Evolutionary conservation across 2,329 filamentous ascomycete species (phyloP).

Genomic region (Trichoderma atrobrunneum): DNA sequence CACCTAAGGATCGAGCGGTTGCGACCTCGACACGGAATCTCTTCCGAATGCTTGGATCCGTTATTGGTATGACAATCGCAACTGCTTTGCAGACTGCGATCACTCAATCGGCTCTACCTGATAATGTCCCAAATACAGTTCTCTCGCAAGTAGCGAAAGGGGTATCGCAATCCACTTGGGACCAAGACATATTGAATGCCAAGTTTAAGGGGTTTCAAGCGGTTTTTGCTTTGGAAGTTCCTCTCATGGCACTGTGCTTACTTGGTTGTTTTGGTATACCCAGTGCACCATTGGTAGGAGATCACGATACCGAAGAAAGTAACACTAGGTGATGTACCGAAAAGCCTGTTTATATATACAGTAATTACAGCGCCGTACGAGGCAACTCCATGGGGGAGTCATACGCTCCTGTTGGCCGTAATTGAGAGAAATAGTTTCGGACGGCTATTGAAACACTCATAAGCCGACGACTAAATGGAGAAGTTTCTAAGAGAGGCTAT

Average conservation of each 20-base stretch:
- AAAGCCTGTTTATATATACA: not conserved
- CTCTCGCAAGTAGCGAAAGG: not conserved
- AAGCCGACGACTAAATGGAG: no score
- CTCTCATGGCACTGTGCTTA: not conserved
- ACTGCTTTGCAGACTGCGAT: not conserved
- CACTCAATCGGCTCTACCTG: not conserved
- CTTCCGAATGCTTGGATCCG: not conserved
- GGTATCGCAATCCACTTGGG: not conserved
- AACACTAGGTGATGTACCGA: not conserved
- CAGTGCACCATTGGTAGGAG: not conserved
- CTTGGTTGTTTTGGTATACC: not conserved
- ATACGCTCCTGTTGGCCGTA: no score
- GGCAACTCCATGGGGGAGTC: accelerated
- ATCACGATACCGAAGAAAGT: not conserved
- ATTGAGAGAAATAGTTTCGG: no score
- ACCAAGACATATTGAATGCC: not conserved
- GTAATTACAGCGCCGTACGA: not conserved
- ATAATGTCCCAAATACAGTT: not conserved
- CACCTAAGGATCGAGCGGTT: not conserved
- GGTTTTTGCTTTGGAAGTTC: not conserved
- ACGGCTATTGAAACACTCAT: no score
- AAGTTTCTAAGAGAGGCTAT: no score
- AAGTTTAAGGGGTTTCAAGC: not conserved
- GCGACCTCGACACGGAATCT: not conserved
- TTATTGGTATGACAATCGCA: not conserved